phyloP scores from a whole-genome alignment of 371 early-diverging fungal species.

The Phascolomyces articulosus region DNA sequence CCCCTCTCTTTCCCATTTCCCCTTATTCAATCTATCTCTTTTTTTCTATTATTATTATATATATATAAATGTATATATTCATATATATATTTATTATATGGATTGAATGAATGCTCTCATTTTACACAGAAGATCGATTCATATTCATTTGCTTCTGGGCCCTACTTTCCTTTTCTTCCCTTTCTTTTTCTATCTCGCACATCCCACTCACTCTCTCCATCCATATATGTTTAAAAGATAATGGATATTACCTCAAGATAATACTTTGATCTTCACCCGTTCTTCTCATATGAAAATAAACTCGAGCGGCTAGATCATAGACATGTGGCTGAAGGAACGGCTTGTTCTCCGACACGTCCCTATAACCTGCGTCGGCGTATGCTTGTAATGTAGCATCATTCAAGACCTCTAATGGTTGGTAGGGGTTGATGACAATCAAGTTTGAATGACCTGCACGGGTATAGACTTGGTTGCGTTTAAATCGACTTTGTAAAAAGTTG shows the following conservation, averaged over 20 bases:
- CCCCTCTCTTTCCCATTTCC: background rate
- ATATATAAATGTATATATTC: too few relatives aligned
- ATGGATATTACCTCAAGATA: conserved; percentile 49
- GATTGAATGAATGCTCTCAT: too few relatives aligned
- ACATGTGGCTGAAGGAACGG: conserved; percentile 58
- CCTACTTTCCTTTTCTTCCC: too few relatives aligned
- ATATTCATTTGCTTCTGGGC: too few relatives aligned
- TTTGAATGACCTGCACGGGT: conserved; percentile 62
- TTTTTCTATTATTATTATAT: too few relatives aligned
- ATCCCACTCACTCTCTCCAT: background rate
- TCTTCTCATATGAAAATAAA: conserved; percentile 81
- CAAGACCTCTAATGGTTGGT: conserved; percentile 49
- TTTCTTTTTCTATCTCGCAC: background rate
- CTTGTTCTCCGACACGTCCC: conserved; percentile 46
- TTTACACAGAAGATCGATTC: too few relatives aligned
- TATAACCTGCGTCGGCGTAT: conserved; percentile 61
- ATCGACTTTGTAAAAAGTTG: conserved; percentile 55
- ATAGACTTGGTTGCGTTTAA: conserved; percentile 59
- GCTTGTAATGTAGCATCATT: conserved; percentile 58
- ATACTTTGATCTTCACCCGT: conserved; percentile 84
- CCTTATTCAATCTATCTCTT: background rate
- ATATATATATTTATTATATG: too few relatives aligned
- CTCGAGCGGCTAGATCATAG: conserved; percentile 65
- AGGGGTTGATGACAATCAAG: conserved; percentile 66
- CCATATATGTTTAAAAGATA: background rate